Conservation (phyloP, 2,329 filamentous ascomycete species). For the Colletotrichum sublineola region DNA sequence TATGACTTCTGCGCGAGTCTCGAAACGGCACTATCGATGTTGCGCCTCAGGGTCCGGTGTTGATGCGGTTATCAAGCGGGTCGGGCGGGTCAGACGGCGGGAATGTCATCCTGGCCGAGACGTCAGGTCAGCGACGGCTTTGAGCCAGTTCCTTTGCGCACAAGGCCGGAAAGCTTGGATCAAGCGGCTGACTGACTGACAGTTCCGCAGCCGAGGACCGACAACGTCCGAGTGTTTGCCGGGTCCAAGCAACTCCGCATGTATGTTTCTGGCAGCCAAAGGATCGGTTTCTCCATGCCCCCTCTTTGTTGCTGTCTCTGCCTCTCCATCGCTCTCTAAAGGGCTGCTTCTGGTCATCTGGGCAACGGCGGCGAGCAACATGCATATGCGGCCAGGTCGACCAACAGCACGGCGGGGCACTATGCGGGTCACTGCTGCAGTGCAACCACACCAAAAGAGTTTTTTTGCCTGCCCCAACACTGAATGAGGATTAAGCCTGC, state of each 20-base stretch:
- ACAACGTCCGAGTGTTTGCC: neutral
- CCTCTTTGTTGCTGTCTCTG: neutral
- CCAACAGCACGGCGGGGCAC: constrained; percentile 1
- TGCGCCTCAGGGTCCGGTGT: constrained; percentile 12
- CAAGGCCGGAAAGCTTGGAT: constrained; percentile 35
- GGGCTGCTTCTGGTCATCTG: neutral
- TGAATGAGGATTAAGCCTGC: neutral
- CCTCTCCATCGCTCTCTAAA: neutral
- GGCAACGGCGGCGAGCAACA: neutral
- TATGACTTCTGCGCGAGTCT: constrained; percentile 12
- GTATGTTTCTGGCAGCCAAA: neutral
- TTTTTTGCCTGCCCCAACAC: constrained; percentile 16
- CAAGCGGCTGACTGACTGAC: constrained; percentile 29
- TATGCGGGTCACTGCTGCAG: constrained; percentile 36
- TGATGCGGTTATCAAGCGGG: constrained; percentile 14
- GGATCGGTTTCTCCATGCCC: neutral
- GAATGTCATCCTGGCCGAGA: neutral
- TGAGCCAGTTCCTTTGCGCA: constrained; percentile 20
- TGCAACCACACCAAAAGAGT: constrained; percentile 31
- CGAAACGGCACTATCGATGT: neutral
- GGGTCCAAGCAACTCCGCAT: constrained; percentile 13
- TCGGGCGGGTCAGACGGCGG: neutral
- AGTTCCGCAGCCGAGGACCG: constrained; percentile 13
- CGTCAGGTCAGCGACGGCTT: neutral
- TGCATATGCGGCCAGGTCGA: constrained; percentile 6